Evolutionary conservation across 768 basidiomycete genomes (phyloP), one percentile per base, ranked within the genome.

Genomic region (Mrakia hoshinonis): DNA sequence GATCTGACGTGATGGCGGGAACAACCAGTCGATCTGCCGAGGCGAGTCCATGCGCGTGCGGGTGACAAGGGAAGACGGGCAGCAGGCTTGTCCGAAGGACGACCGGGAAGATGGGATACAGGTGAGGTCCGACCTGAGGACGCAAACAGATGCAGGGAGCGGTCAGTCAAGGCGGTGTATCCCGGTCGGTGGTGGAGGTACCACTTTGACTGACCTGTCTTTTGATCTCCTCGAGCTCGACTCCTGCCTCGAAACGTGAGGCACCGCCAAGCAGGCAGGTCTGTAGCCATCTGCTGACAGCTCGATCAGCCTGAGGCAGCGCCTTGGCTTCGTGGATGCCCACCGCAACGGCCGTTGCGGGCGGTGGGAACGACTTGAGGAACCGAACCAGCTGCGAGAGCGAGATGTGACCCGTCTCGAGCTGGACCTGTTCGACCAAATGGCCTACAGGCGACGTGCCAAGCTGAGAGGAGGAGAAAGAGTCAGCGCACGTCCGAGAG

Each of bases 381-480:
- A 47, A 49, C 7, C 43, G n/a, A 18, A 70, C 26, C 7, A 70
- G 69, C n/a, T 51, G 61, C 4, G 63, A 64, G 51, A 70, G 46
- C 18, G 69, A 70, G 49, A 70, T 52, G 62, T 70, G 49, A 7
- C 69, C 69, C 22, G 69, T 52, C 51, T 70, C 62, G 34, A 70
- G 62, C 63, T 70, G 69, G 22, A 65, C 49, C 6, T 29, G 10
- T 43, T 64, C 63, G 48, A 70, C 62, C 3, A 65, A 49, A 47
- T 55, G 62, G 12, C 26, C 13, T 0, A 68, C 18, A 6, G 67
- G 46, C 4, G 39, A 31, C 13, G 7, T 3, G 1, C 52, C 69
- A 24, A 70, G 18, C 69, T 70, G 29, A 20, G 11, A 36, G 26
- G 49, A 13, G 15, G 39, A 12, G 24, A 39, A 9, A n/a, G 5